Conservation (phyloP, 1,284 basidiomycete species). For the Trametes pubescens region DNA sequence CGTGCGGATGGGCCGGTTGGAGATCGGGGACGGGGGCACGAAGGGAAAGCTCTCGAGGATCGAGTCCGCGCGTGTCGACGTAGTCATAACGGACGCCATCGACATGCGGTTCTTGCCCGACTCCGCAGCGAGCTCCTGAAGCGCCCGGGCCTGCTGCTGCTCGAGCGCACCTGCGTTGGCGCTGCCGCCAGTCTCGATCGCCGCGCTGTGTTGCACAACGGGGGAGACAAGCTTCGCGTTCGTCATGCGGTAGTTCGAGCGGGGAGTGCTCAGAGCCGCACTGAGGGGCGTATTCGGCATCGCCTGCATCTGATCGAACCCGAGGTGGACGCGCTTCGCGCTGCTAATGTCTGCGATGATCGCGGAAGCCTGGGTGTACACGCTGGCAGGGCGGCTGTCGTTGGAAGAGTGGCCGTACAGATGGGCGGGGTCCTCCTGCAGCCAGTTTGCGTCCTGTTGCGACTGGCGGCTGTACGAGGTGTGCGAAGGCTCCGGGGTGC, state of each 20-base stretch:
- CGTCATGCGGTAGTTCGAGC: conserved; percentile 63
- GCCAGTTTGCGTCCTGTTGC: conserved; percentile 38
- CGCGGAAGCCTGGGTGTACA: conserved; percentile 68
- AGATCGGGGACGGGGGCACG: conserved; percentile 85
- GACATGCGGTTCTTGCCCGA: conserved; percentile 58
- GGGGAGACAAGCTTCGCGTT: conserved; percentile 67
- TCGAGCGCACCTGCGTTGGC: conserved; percentile 50
- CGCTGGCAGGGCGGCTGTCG: conserved; percentile 59
- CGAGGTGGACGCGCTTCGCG: conserved; percentile 70
- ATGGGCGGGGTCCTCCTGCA: conserved; percentile 28
- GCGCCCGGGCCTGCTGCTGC: conserved; percentile 67
- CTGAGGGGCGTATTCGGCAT: conserved; percentile 40
- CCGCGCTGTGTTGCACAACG: conserved; percentile 31
- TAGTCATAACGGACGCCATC: conserved; percentile 66
- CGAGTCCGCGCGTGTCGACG: conserved; percentile 78
- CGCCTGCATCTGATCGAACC: conserved; percentile 47
- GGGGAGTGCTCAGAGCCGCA: conserved; percentile 46
- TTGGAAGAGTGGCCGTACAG: conserved; percentile 20
- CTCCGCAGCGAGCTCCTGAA: conserved; percentile 58
- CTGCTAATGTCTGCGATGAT: conserved; percentile 67
- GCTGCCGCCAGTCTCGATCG: conserved; percentile 38
- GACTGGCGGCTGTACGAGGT: conserved; percentile 45
- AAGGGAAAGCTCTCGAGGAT: conserved; percentile 86
- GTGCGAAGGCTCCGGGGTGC: conserved; percentile 34
- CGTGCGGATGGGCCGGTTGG: conserved; percentile 74